A percentile compares a stretch with the other conserved stretches of the same genome.
phyloP scores from a whole-genome alignment of 257 asterid species.

The Nicotiana paniculata region DNA sequence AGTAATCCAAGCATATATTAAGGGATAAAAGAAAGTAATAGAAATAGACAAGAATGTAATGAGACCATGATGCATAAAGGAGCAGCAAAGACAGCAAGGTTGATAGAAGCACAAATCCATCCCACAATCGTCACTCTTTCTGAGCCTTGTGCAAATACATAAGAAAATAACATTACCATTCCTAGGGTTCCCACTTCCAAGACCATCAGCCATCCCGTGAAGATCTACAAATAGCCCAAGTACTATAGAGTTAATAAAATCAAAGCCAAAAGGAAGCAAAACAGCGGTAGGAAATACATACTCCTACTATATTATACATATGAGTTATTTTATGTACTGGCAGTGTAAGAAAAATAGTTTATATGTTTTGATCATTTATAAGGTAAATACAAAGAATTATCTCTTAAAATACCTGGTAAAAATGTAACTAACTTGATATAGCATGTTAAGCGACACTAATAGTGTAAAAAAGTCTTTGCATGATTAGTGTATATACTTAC shows the following conservation, averaged over 20 bases:
- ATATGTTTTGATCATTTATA: too few relatives aligned
- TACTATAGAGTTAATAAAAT: neutral
- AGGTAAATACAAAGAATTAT: too few relatives aligned
- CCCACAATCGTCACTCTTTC: constrained; percentile 47
- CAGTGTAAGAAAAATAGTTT: too few relatives aligned
- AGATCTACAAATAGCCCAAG: constrained; percentile 26
- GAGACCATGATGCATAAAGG: constrained; percentile 68
- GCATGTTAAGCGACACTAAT: neutral
- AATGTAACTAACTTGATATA: too few relatives aligned
- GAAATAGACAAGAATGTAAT: too few relatives aligned
- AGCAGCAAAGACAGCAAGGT: constrained; percentile 65
- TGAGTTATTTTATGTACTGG: neutral
- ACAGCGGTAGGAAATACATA: neutral
- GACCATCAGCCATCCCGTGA: constrained; percentile 26
- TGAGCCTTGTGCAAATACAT: constrained; percentile 26
- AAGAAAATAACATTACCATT: constrained; percentile 26
- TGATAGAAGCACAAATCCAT: constrained; percentile 57
- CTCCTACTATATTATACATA: too few relatives aligned
- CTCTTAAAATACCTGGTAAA: too few relatives aligned
- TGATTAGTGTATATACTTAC: too few relatives aligned
- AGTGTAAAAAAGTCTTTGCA: too few relatives aligned
- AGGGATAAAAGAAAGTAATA: neutral
- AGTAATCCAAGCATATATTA: neutral
- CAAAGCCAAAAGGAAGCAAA: neutral
- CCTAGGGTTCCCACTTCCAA: constrained; percentile 48